phyloP scores from a whole-genome alignment of 1,139 yeast species.

The Sugiyamaella pinicola region DNA sequence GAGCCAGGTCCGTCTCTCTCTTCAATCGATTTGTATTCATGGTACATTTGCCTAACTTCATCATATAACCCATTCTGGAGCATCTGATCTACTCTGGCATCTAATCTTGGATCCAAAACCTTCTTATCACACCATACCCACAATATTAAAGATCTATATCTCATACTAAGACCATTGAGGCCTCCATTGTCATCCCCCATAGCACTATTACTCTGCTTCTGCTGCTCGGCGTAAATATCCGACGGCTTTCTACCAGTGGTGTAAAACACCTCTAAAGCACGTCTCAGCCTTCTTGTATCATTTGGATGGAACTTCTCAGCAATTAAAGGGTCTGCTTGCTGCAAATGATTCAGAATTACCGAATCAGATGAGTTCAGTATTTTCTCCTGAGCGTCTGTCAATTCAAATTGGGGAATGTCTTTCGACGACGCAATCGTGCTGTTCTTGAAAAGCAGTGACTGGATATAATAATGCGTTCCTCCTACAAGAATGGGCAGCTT shows the following conservation, averaged over 20 bases:
- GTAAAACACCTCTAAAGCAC: constrained; percentile 81
- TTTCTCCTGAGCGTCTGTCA: constrained; percentile 44
- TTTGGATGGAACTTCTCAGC: constrained; percentile 89
- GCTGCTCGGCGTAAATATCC: constrained; percentile 66
- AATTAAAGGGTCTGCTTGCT: constrained; percentile 65
- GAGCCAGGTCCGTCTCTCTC: constrained; percentile 38
- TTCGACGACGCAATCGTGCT: constrained; percentile 48
- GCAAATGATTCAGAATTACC: constrained; percentile 51
- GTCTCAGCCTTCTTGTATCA: constrained; percentile 71
- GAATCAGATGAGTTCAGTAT: constrained; percentile 56
- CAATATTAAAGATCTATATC: constrained; percentile 68
- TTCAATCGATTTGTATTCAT: constrained; percentile 28
- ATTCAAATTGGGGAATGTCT: constrained; percentile 22
- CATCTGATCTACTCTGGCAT: constrained; percentile 83
- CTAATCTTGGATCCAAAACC: constrained; percentile 63
- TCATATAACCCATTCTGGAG: constrained; percentile 56
- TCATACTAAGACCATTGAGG: constrained; percentile 42
- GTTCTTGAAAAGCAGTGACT: constrained; percentile 70
- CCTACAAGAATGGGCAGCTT: constrained; percentile 90
- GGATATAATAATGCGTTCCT: constrained; percentile 93
- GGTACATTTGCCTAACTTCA: constrained; percentile 63
- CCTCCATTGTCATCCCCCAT: constrained; percentile 42
- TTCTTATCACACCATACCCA: constrained; percentile 83
- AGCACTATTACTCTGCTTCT: constrained; percentile 30
- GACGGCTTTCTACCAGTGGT: constrained; percentile 71